Conservation (phyloP, 2,329 filamentous ascomycete species). For the Arthrobotrys iridis region DNA sequence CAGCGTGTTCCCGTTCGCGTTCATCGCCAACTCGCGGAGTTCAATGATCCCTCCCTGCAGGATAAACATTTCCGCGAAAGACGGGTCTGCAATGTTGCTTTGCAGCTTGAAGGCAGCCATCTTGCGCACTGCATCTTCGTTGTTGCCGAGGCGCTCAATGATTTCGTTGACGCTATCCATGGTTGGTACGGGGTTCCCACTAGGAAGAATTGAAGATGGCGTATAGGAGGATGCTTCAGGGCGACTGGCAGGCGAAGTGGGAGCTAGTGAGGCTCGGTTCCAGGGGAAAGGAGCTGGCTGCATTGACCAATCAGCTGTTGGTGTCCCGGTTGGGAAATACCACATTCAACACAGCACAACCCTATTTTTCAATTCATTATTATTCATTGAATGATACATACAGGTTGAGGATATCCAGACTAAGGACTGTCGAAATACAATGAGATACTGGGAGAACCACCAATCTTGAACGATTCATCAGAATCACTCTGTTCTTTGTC, state of each 20-base stretch:
- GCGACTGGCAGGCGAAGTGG: slow-evolving; percentile 39
- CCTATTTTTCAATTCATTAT: not conserved
- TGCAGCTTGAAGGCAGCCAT: slow-evolving; percentile 99
- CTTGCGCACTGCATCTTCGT: slow-evolving; percentile 84
- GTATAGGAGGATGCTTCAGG: slow-evolving; percentile 25
- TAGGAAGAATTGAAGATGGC: slow-evolving; percentile 23
- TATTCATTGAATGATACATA: not conserved
- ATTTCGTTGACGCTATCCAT: slow-evolving; percentile 59
- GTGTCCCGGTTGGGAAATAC: slow-evolving; percentile 5
- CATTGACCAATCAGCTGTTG: slow-evolving; percentile 23
- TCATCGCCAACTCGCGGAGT: slow-evolving; percentile 83
- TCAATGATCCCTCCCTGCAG: slow-evolving; percentile 84
- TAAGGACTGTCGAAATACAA: not conserved
- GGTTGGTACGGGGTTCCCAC: slow-evolving; percentile 7
- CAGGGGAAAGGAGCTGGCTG: slow-evolving; percentile 30
- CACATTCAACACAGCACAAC: slow-evolving; percentile 1
- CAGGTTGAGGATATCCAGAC: too few relatives aligned
- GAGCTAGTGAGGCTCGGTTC: slow-evolving; percentile 35
- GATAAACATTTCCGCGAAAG: slow-evolving; percentile 96
- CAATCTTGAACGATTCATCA: too few relatives aligned
- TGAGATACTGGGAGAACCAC: not conserved
- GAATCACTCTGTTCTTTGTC: too few relatives aligned
- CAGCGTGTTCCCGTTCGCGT: slow-evolving; percentile 88
- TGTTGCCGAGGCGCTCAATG: slow-evolving; percentile 58
- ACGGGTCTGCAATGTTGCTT: slow-evolving; percentile 90